These are phyloP conservation scores for Sporothrix protearum DNA, from an alignment of 2,329 filamentous ascomycete species.

Conservation along the genomic window DNA sequence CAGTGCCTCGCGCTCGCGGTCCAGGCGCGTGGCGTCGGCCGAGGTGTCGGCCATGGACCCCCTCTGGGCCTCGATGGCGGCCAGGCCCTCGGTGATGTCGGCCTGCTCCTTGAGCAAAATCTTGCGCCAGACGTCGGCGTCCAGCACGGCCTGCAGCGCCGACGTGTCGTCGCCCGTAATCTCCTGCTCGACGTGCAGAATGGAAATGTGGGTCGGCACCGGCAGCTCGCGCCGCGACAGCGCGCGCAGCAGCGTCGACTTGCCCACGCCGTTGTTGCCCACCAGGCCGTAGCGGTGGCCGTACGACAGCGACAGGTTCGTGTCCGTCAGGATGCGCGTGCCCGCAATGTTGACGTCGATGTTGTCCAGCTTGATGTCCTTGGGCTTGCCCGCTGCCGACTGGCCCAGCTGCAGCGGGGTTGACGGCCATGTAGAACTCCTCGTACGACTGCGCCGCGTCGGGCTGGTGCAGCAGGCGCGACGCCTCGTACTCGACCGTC, in stretches of 20 bases:
- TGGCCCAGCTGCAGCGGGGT: constrained; percentile 86
- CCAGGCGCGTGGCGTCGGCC: constrained; percentile 77
- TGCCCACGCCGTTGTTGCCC: constrained; percentile 98
- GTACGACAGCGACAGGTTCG: constrained; percentile 83
- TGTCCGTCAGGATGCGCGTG: constrained; percentile 83
- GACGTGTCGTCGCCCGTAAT: constrained; percentile 94
- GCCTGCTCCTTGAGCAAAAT: constrained; percentile 83
- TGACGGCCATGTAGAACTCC: constrained; percentile 99
- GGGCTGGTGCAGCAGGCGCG: constrained; percentile 76
- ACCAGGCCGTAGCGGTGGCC: constrained; percentile 94
- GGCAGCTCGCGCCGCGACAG: constrained; percentile 89
- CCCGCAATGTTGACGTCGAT: constrained; percentile 93
- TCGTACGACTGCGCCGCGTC: constrained; percentile 89
- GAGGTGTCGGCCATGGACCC: constrained; percentile 85
- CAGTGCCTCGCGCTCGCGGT: constrained; percentile 82
- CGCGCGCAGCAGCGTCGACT: constrained; percentile 89
- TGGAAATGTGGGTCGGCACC: constrained; percentile 95
- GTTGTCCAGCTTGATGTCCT: constrained; percentile 97
- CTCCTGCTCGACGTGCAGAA: constrained; percentile 98
- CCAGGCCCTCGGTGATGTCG: constrained; percentile 73
- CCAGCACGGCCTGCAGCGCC: constrained; percentile 88
- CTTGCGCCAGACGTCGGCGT: constrained; percentile 98
- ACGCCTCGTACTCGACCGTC: constrained; percentile 96
- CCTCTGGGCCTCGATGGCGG: constrained; percentile 73
- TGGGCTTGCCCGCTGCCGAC: constrained; percentile 76